Evolutionary conservation across 2,329 filamentous ascomycete genomes (phyloP).

Genomic region (Mollisia scopiformis): DNA sequence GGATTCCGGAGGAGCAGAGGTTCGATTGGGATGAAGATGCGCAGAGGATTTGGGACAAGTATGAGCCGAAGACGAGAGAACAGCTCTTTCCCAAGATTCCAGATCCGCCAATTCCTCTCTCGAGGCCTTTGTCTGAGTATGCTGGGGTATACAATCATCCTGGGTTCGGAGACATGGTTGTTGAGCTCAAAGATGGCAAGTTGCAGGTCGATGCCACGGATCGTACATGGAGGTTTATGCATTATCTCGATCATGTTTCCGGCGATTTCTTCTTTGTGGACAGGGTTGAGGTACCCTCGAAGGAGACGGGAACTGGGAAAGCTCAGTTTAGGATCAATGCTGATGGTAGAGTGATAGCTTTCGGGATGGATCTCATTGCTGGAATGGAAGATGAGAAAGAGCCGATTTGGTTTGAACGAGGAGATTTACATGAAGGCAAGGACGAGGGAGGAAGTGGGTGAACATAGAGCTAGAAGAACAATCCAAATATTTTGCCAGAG

Average conservation of each 20-base stretch:
- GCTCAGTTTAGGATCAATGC: conserved; percentile 18
- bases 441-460: too few relatives aligned
- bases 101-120: conserved; percentile 8
- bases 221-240: conserved; percentile 15
- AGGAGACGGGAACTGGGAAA: not conserved
- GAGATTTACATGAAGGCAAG: too few relatives aligned
- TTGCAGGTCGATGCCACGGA: conserved; percentile 18
- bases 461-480: too few relatives aligned
- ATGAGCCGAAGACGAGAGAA: conserved; percentile 9
- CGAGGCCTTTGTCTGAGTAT: conserved; percentile 8
- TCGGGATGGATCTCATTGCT: conserved; percentile 12
- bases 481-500: too few relatives aligned
- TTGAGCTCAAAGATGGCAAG: conserved; percentile 16
- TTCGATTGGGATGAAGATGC: conserved; percentile 21
- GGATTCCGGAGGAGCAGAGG: conserved; percentile 9
- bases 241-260: conserved; percentile 18
- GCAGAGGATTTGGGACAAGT: conserved; percentile 6
- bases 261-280: conserved; percentile 22
- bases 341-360: conserved; percentile 6
- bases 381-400: conserved; percentile 16
- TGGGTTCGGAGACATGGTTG: conserved; percentile 15
- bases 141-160: conserved; percentile 16
- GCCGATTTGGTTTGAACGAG: conserved; percentile 21
- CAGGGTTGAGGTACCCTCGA: conserved; percentile 4
- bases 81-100: conserved; percentile 21